Evolutionary conservation across 768 basidiomycete genomes (phyloP), one percentile per base, ranked within the genome.

Genomic region (Serendipita sp.): DNA sequence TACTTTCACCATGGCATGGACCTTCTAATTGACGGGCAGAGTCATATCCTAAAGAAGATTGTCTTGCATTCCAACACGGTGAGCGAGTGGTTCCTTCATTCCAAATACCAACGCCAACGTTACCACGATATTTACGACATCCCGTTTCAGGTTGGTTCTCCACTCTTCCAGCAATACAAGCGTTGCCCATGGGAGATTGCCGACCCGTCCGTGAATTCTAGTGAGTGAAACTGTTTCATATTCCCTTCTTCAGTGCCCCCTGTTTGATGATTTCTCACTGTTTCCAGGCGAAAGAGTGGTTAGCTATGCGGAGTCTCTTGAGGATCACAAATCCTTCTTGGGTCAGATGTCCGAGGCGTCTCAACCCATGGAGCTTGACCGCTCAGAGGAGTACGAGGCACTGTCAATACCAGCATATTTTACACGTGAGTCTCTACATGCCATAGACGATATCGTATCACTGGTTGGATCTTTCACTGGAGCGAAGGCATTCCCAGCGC

Each of bases 1-100:
- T 96, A 96, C 69, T 91, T 94, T 67, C 87, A 92, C 67, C 83
- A 91, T 68, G 92, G 92, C 1, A 73, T 96, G 20, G 92, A 96
- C 70, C 88, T 94, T 65, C 78, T 94, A 30, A 78, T 96, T 17
- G 86, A 83, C 24, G 85, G 81, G 51, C 76, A 76, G 22, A 80
- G 79, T 16, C 89, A 93, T 68, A 67, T 80, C 3, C 87, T 94
- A 20, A 81, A 79, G 70, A 96, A 96, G 78, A 86, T 95, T 41
- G 75, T 95, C 26, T 73, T 90, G 4, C 92, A 96, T 69, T 82
- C 91, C 2, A 96, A 95, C 67, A 80, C 92, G 63, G 92, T 93
- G 69, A 72, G 84, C 65, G 26, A 14, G n/a, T 9, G 42, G 34
- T 48, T 28, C n/a, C n/a, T 14, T 38, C 38, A 38, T 38, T n/a